Base-by-base conservation (phyloP, 179 eudicot genomes). In the Amaranthus tricolor region DNA sequence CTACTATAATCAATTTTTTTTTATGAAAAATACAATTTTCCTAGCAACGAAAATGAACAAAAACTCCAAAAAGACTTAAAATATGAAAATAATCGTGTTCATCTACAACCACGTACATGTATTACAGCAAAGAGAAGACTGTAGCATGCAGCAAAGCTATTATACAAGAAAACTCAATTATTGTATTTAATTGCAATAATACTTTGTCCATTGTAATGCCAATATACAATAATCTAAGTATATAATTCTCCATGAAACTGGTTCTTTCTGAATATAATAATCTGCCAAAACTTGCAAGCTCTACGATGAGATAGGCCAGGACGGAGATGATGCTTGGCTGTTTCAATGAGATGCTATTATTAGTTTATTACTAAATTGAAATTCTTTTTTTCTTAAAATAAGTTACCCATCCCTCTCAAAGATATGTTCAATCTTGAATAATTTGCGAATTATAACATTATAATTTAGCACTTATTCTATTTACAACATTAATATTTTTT, bases 281-380 rank as follows among this genome's bases (percentile, higher is more conserved):
- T 21, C 5, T 9, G 52, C 45, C 68, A 72, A 72, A 72, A 72
- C 17, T 59, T 72, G 47, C 49, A 49, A 6, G 19, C 56, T 49
- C 68, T 72, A 72, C 45, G 77, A 58, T 40, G 73, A 66, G 70
- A 67, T 78, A 49, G 78, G 75, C 82, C 82, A 79, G 51, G 78
- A 74, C 68, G 78, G 78, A 52, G 74, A 69, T 20, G 79, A 61
- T 74, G 75, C 71, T 79, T 79, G 78, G 54, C 82, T 79, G 72
- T 45, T 31, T 31, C 58, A 69, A 62, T 15, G 50, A 45, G 45
- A 31, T 3, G 40, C 40, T 4, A 31, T 31, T 31, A 31, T 31
- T 31, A 31, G 3, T 31, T 31, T 31, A 31, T 31, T 31, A 31
- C 40, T 31, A 31, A 31, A 31, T 31, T 31, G 3, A 31, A 31